These are phyloP conservation scores for Aspergillus aculeatus DNA, from an alignment of 2,329 filamentous ascomycete species.

Conservation along the genomic window DNA sequence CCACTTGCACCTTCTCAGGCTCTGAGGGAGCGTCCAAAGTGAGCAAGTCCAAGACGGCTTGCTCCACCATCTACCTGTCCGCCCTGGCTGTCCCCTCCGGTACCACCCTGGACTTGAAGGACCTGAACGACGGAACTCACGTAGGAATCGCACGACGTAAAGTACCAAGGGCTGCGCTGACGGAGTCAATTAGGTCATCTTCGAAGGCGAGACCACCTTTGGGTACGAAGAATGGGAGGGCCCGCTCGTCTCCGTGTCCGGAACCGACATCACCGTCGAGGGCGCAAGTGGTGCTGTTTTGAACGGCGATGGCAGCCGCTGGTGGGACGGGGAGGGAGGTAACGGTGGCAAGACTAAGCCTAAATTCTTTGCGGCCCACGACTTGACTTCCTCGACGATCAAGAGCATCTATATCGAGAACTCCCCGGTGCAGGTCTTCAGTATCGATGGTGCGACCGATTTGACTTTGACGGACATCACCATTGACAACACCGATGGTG, in stretches of 20 bases:
- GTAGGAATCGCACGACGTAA: neutral
- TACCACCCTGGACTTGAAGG: neutral
- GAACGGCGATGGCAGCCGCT: conserved; percentile 55
- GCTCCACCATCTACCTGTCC: conserved; percentile 4
- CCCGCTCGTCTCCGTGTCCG: conserved; percentile 62
- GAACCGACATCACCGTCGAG: conserved; percentile 54
- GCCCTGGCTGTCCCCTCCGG: neutral
- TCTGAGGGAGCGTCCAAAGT: conserved; percentile 1
- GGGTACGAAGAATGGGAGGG: conserved; percentile 65
- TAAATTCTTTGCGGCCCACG: conserved; percentile 59
- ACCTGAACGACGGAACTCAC: neutral
- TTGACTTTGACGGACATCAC: conserved; percentile 54
- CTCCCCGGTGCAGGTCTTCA: conserved; percentile 39
- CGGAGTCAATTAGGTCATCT: conserved; percentile 49
- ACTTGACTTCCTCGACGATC: conserved; percentile 33
- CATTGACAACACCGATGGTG: conserved; percentile 59
- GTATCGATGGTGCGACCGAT: conserved; percentile 45
- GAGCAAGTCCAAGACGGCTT: conserved; percentile 1
- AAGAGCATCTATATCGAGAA: conserved; percentile 36
- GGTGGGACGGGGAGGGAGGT: conserved; percentile 61
- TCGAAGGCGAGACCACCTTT: conserved; percentile 65
- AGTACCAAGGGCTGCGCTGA: neutral
- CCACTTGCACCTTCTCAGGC: neutral
- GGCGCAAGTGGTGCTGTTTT: conserved; percentile 54
- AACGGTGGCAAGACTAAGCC: conserved; percentile 66